phyloP scores from a whole-genome alignment of 73 alveolate species.

The Tetrahymena thermophila region DNA sequence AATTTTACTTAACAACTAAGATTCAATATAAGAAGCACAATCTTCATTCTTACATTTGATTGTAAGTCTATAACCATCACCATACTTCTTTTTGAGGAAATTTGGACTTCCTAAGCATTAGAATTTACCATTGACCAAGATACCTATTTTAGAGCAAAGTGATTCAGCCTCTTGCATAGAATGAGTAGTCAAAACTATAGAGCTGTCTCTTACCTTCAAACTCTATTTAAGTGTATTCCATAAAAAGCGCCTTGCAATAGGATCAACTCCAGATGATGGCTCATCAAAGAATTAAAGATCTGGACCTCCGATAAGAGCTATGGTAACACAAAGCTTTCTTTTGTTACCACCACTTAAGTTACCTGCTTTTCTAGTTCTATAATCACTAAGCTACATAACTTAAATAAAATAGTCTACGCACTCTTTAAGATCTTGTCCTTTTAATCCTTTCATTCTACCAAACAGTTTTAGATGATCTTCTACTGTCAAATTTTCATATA shows the following conservation, averaged over 20 bases:
- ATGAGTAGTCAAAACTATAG: constrained; percentile 87
- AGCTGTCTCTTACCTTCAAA: constrained; percentile 19
- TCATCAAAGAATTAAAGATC: constrained; percentile 85
- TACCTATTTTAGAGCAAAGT: constrained; percentile 76
- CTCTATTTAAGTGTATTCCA: constrained; percentile 77
- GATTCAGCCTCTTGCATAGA: constrained; percentile 93
- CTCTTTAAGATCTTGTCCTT: constrained; percentile 18
- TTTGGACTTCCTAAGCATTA: constrained; percentile 73
- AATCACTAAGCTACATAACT: constrained; percentile 61
- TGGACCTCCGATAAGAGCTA: constrained; percentile 89
- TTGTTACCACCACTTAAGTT: constrained; percentile 94
- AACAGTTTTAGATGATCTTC: constrained; percentile 55
- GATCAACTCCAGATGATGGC: constrained; percentile 94
- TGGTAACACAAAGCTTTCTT: constrained; percentile 90
- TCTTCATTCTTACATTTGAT: constrained; percentile 41
- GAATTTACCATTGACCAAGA: constrained; percentile 68
- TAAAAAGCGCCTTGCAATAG: constrained; percentile 74
- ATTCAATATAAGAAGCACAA: not conserved
- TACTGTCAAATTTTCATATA: constrained; percentile 64
- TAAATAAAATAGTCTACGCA: constrained; percentile 55
- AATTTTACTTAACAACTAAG: not conserved
- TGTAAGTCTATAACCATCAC: constrained; percentile 70
- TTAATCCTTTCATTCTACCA: constrained; percentile 60
- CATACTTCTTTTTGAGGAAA: constrained; percentile 66
- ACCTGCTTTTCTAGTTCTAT: constrained; percentile 72